Evolutionary conservation across 768 basidiomycete genomes (phyloP), one percentile per base, ranked within the genome.

Genomic region (Serendipita sp.): DNA sequence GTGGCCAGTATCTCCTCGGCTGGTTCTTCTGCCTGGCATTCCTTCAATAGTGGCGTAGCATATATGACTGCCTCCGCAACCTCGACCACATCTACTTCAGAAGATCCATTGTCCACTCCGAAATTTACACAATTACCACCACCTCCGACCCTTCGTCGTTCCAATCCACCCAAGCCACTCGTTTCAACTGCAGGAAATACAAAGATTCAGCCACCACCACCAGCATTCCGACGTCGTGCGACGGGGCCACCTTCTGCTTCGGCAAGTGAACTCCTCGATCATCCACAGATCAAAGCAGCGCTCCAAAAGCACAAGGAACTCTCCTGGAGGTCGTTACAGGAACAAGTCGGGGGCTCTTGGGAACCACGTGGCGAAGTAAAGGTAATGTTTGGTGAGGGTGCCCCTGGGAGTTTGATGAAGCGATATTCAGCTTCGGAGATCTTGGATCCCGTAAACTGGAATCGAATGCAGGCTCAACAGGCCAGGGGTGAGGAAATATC

Each of bases 281-380:
- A 58, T 22, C 53, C 53, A 58, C 53, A 58, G 31, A 31, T 58
- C 53, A 58, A 33, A 33, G 53, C 30, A 4, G 53, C 53, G 11
- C 53, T 58, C 5, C 53, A 58, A n/a, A 58, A 31, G n/a, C 53
- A 58, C 53, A 58, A 58, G 53, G 53, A 58, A 33, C 53, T 58
- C n/a, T 58, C 53, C 3, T 24, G n/a, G 53, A 58, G 31, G 30
- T 20, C 53, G 9, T 3, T 58, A 24, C 53, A 58, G 31, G 53
- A 58, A 24, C 53, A 58, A 33, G 30, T 58, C 3, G 53, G 53
- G 3, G 53, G 53, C 20, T 24, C 31, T 17, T 58, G 53, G 53
- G 53, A 22, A 58, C 53, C 53, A 58, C 22, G 31, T 5, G 9
- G 24, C 7, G 53, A 58, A 31, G 3, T 33, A n/a, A 58, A 58